Percentiles rank a stretch among this genome's conserved stretches.
Conservation (phyloP, 768 basidiomycete genomes). For the Leucocoprinus birnbaumii region DNA sequence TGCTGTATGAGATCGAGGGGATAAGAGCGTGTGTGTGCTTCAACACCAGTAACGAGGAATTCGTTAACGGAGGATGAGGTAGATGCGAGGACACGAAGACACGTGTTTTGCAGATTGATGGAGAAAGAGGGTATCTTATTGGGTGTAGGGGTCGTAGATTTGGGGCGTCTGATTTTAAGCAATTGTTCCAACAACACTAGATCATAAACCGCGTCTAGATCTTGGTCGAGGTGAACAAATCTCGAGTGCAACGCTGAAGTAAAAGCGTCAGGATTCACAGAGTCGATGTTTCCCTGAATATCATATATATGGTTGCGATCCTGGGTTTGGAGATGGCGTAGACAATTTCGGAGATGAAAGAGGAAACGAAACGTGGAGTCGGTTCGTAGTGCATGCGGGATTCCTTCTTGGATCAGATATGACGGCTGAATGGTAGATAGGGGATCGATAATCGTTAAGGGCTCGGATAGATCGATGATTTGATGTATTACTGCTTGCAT, state of each 20-base stretch:
- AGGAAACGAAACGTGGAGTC: conserved; percentile 74
- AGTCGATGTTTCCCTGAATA: conserved; percentile 3
- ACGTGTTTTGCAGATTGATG: conserved; percentile 24
- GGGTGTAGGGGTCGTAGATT: conserved; percentile 5
- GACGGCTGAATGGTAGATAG: conserved; percentile 84
- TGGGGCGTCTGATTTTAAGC: conserved; percentile 13
- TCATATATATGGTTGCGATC: conserved; percentile 22
- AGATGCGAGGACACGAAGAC: conserved; percentile 33
- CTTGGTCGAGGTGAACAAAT: conserved; percentile 21
- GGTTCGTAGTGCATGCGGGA: conserved; percentile 63
- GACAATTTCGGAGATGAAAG: conserved; percentile 70
- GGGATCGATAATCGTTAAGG: conserved; percentile 61
- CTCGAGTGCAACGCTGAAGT: conserved; percentile 34
- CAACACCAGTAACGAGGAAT: conserved; percentile 29
- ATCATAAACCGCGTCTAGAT: conserved; percentile 10
- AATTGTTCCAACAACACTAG: conserved; percentile 18
- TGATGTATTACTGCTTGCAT: conserved; percentile 39
- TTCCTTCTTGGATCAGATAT: conserved; percentile 74
- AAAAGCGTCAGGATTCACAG: conserved; percentile 27
- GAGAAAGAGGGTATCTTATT: conserved; percentile 14
- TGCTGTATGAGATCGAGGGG: conserved; percentile 25
- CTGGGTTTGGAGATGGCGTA: conserved; percentile 39
- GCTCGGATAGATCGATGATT: conserved; percentile 49
- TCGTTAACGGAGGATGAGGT: conserved; percentile 24
- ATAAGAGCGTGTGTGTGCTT: conserved; percentile 20